These are phyloP conservation scores for Coleophoma eucalyptorum DNA, from an alignment of 2,329 filamentous ascomycete genomes.

Conservation along the genomic window DNA sequence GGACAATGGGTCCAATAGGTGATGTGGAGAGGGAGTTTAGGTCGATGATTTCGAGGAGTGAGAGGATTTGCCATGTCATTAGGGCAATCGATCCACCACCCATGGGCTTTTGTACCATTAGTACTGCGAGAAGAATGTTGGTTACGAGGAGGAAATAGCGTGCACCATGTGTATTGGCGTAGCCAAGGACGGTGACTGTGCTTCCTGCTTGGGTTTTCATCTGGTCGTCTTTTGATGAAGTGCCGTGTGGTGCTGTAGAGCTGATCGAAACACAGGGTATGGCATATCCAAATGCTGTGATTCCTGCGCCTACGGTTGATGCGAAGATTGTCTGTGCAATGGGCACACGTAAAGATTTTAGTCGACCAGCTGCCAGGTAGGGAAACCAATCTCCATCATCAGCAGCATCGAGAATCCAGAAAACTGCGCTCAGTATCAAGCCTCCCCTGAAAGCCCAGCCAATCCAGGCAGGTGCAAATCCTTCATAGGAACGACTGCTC, in stretches of 20 bases:
- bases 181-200: constrained; percentile 79
- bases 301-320: constrained; percentile 77
- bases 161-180: constrained; percentile 88
- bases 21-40: constrained; percentile 57
- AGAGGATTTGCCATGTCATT: constrained; percentile 84
- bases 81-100: constrained; percentile 80
- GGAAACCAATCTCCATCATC: constrained; percentile 82
- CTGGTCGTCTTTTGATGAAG: constrained; percentile 9
- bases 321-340: constrained; percentile 78
- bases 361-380: constrained; percentile 46
- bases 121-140: constrained; percentile 72
- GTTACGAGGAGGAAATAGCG: constrained; percentile 82
- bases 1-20: constrained; percentile 76
- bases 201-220: constrained; percentile 34
- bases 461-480: constrained; percentile 81
- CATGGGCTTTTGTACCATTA: constrained; percentile 91
- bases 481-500: constrained; percentile 83
- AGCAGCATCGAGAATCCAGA: constrained; percentile 87
- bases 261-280: constrained; percentile 79
- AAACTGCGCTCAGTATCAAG: constrained; percentile 71
- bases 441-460: constrained; percentile 73
- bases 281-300: constrained; percentile 80
- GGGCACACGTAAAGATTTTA: constrained; percentile 74
- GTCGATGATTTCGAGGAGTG: constrained; percentile 63
- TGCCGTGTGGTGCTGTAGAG: constrained; percentile 28